Base-by-base conservation (phyloP, 768 basidiomycete genomes). In the Suillus occidentalis region DNA sequence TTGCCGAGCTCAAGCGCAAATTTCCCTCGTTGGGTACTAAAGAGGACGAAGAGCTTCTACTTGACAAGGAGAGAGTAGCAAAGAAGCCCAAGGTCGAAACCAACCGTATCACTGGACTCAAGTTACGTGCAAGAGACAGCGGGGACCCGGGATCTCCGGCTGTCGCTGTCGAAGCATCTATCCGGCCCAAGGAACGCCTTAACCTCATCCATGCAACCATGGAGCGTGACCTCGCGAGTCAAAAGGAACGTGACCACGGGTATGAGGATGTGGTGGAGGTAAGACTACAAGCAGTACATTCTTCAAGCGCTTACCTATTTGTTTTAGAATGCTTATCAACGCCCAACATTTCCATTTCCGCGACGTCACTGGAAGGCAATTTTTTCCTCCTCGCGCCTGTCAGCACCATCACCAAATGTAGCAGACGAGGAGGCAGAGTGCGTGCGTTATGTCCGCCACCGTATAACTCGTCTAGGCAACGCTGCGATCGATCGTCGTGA, bases 241-340 rank as follows among this genome's bases (percentile, higher is more conserved):
- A 89, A 74, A 90, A 89, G 72, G 91, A 95, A 58, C 76, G 82
- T 57, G 91, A 95, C 70, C 84, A 88, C 58, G 84, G 87, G 59
- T 97, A 94, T 89, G 95, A 97, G 69, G 95, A 98, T 72, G 81
- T 83, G 61, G 83, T 93, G 67, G 95, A 97, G 76, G 91, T 94
- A 72, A 73, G 84, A 76, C 2, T 60, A 63, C 31, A 13, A 42
- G 5, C 6, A 12, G 20, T 14, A 6, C 2, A 37, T 53, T 28
- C 25, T 62, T 16, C 45, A 16, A 14, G 20, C 43, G 34, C 57
- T 71, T 37, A 74, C 34, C 6, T 65, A 65, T 63, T 45, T 28
- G 56, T 61, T 52, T 55, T 67, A 93, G 90, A 85, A 85, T 66
- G 82, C 90, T 1, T 95, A 90, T 72, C 91, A 95, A 72, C 80